A percentile compares a stretch with the other conserved stretches of the same genome.
Conservation (phyloP, 805 yeast genomes). For the Kodamaea kaohsiungensis region DNA sequence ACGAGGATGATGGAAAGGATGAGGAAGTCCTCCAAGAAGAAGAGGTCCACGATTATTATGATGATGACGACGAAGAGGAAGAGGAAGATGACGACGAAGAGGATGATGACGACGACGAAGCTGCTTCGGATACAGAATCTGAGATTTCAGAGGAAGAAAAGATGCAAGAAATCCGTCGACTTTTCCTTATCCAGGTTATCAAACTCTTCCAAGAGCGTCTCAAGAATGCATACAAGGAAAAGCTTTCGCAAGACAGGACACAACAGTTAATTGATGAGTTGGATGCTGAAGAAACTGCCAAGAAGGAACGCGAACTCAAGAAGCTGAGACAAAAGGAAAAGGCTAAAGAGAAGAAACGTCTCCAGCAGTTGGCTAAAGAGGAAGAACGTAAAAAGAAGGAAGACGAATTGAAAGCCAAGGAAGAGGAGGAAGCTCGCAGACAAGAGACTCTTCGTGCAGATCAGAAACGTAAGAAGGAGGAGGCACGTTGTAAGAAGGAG, state of each 20-base stretch:
- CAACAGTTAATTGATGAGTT: constrained; percentile 63
- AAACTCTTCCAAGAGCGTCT: constrained; percentile 74
- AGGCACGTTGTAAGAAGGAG: constrained; percentile 38
- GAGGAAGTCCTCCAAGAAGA: constrained; percentile 35
- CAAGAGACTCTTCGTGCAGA: constrained; percentile 39
- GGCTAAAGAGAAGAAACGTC: constrained; percentile 67
- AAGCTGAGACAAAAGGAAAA: constrained; percentile 67
- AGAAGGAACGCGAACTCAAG: constrained; percentile 65
- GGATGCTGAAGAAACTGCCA: constrained; percentile 66
- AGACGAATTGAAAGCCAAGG: constrained; percentile 46
- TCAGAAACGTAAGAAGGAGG: constrained; percentile 41
- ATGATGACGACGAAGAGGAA: constrained; percentile 18
- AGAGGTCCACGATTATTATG: constrained; percentile 40
- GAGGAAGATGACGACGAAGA: constrained; percentile 30
- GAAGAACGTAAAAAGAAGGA: constrained; percentile 59
- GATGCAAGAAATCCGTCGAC: constrained; percentile 74
- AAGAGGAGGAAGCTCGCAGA: constrained; percentile 30
- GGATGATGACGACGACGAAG: constrained; percentile 42
- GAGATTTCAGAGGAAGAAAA: constrained; percentile 57
- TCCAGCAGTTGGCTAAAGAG: constrained; percentile 61
- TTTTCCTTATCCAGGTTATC: constrained; percentile 79
- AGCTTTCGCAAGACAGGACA: constrained; percentile 74
- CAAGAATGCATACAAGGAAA: constrained; percentile 74
- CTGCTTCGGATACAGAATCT: constrained; percentile 32
- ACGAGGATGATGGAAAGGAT: constrained; percentile 19